phyloP scores from a whole-genome alignment of 2,329 filamentous ascomycete genomes.

The Trichoderma oligosporum region DNA sequence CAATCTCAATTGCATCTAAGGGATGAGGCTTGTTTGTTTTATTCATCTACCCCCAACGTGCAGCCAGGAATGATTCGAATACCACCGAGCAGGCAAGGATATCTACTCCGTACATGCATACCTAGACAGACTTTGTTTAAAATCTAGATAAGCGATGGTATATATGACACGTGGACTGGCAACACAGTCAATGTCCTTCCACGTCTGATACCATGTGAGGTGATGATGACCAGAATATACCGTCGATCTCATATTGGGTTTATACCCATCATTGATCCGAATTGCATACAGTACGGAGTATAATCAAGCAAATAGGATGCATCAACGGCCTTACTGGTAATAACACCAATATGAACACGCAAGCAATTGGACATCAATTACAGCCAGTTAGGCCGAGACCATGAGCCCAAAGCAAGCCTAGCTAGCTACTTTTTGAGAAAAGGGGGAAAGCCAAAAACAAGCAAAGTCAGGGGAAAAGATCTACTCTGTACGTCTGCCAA shows the following conservation, averaged over 20 bases:
- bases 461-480: not conserved
- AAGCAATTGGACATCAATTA: not conserved
- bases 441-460: not conserved
- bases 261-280: not conserved
- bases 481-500: not conserved
- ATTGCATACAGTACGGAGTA: not conserved
- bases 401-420: not conserved
- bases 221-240: not conserved
- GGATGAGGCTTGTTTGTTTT: not conserved
- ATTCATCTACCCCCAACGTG: not conserved
- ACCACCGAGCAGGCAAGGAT: not conserved
- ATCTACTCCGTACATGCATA: too few species aligned
- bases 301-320: not conserved
- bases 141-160: slow-evolving; percentile 10
- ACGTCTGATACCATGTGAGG: not conserved
- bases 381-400: not conserved
- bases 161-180: not conserved
- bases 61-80: slow-evolving; percentile 4
- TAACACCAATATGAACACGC: not conserved
- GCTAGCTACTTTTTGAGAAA: too few species aligned
- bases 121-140: slow-evolving; percentile 1
- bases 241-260: not conserved
- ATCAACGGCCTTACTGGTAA: not conserved
- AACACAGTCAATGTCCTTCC: not conserved
- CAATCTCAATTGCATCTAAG: slow-evolving; percentile 1